phyloP scores from a whole-genome alignment of 768 basidiomycete genomes.

The Kondoa subrosea region DNA sequence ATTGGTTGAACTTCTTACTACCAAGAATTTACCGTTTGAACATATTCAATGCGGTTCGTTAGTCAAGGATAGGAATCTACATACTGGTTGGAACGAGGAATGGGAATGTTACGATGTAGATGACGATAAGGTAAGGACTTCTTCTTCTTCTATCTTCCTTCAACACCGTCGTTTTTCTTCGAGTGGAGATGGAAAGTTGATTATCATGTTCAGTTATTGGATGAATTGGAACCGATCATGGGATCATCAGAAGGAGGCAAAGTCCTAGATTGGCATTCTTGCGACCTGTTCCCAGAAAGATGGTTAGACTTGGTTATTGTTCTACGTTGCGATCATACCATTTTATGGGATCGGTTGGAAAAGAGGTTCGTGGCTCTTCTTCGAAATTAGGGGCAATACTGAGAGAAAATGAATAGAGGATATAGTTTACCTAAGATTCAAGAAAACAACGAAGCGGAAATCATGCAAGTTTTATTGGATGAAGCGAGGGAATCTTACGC shows the following conservation, averaged over 20 bases:
- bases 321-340: conserved; percentile 67
- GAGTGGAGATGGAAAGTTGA: neutral
- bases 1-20: conserved; percentile 43
- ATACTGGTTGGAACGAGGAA: conserved; percentile 75
- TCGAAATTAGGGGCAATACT: neutral
- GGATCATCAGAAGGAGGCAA: conserved; percentile 46
- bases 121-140: conserved; percentile 67
- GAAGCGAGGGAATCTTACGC: conserved; percentile 79
- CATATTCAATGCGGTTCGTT: conserved; percentile 83
- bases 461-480: conserved; percentile 78
- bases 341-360: conserved; percentile 78
- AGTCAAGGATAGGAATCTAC: conserved; percentile 64
- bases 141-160: neutral
- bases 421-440: conserved; percentile 87
- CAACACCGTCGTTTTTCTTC: no score
- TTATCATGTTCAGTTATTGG: conserved; percentile 48
- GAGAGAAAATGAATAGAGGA: conserved; percentile 38
- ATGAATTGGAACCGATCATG: conserved; percentile 62
- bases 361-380: conserved; percentile 46
- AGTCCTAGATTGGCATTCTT: conserved; percentile 88
- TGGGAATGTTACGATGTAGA: conserved; percentile 90
- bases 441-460: conserved; percentile 97
- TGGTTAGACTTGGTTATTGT: conserved; percentile 95
- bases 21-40: conserved; percentile 37
- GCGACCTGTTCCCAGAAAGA: conserved; percentile 82